Evolutionary conservation across 2,329 filamentous ascomycete genomes (phyloP).

Genomic region (Daldinia eschscholtzii): DNA sequence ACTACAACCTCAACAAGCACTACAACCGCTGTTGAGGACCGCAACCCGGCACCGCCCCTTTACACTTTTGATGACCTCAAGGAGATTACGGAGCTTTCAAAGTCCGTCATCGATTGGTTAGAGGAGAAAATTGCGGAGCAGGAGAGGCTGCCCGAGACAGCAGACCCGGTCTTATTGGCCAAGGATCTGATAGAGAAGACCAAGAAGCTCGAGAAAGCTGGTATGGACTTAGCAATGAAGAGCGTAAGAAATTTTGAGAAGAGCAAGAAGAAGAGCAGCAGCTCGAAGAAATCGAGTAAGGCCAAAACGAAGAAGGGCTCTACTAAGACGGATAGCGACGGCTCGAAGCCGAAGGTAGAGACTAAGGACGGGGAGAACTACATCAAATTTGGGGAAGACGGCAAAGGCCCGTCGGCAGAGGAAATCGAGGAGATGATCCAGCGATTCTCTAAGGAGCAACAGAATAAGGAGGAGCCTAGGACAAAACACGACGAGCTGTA

Average conservation of each 20-base stretch:
- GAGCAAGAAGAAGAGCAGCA: constrained; percentile 57
- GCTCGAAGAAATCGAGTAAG: constrained; percentile 59
- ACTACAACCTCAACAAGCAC: constrained; percentile 52
- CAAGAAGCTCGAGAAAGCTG: constrained; percentile 77
- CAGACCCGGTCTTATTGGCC: constrained; percentile 79
- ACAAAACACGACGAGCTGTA: constrained; percentile 51
- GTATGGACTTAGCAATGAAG: constrained; percentile 78
- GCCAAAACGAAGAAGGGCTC: constrained; percentile 56
- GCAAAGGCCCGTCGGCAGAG: constrained; percentile 60
- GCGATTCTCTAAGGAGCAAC: constrained; percentile 54
- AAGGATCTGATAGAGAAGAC: constrained; percentile 78
- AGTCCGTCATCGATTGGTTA: constrained; percentile 78
- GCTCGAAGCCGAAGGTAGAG: constrained; percentile 58
- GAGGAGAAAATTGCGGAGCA: constrained; percentile 78
- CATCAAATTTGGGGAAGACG: constrained; percentile 56
- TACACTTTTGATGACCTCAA: constrained; percentile 81
- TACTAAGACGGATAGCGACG: constrained; percentile 53
- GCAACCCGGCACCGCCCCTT: constrained; percentile 71
- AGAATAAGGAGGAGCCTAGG: constrained; percentile 46
- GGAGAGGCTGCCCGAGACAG: constrained; percentile 74
- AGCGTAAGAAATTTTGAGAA: constrained; percentile 69
- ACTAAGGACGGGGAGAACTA: constrained; percentile 54
- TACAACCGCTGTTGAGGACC: constrained; percentile 62
- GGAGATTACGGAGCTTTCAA: constrained; percentile 71
- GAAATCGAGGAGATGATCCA: constrained; percentile 69